Evolutionary conservation across 1,284 basidiomycete species (phyloP), one percentile per base, ranked within the genome.

Genomic region (Exobasidium cylindrosporum): DNA sequence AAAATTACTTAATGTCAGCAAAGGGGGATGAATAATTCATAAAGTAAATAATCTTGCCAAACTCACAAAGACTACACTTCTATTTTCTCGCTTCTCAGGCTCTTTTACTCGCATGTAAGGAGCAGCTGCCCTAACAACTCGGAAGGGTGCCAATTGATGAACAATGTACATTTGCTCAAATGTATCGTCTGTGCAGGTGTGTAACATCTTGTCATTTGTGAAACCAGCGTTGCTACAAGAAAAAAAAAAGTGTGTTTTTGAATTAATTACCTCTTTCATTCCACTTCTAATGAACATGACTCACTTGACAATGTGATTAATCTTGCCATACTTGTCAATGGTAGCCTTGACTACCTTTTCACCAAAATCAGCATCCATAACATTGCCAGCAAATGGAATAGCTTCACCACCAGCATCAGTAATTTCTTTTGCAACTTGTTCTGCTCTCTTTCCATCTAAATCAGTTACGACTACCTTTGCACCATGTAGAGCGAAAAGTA

Each of bases 71-170:
- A 60, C 31, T 69, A 91, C 86, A 11, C 86, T 88, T 63, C 89
- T 85, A 81, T 92, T 92, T 76, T 86, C 87, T 26, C 83, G 71
- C 65, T 74, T 68, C 57, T 65, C 64, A 63, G 70, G 61, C 29
- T 78, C 89, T 84, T 92, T 92, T 81, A 90, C 79, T 32, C 90
- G 87, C 85, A 92, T 86, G 80, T 90, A 87, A 2, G 89, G 90
- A 1, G 91, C 89, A 5, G 90, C 90, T 64, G 89, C 88, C 54
- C 90, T 86, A 61, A 92, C 83, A 71, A 92, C 86, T 45, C 90
- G 84, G 86, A 92, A 92, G 0, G 91, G 90, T 26, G 73, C 74
- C 23, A 65, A 28, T 50, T 50, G 47, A 5, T 26, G 21, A 26
- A 21, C 4, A 50, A 50, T 14, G 46, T 50, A 50, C 77, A 92